These are phyloP conservation scores for Andrographis paniculata DNA, from an alignment of 305 asterid species.

Conservation along the genomic window DNA sequence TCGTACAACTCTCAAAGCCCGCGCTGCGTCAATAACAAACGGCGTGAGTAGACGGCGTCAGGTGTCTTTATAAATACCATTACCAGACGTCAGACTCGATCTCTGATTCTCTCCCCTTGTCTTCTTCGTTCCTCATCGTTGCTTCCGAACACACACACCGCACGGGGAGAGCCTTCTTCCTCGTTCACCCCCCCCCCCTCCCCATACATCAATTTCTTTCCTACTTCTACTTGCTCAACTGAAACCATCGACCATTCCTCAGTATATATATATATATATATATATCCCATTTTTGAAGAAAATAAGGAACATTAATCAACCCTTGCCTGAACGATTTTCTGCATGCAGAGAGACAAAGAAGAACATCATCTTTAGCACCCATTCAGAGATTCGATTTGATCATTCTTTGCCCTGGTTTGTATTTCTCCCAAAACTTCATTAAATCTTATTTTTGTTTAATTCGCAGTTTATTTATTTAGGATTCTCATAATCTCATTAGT, in stretches of 20 bases:
- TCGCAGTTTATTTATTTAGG: no score
- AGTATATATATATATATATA: not conserved
- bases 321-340: conserved; percentile 15
- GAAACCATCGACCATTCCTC: conserved; percentile 18
- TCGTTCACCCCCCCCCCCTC: conserved; percentile 2
- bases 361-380: not conserved
- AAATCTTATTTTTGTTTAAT: no score
- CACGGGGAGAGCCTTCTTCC: not conserved
- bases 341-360: not conserved
- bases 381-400: not conserved
- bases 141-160: conserved; percentile 21
- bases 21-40: conserved; percentile 40
- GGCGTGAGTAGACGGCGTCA: conserved; percentile 49
- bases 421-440: not conserved
- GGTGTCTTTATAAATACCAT: conserved; percentile 45
- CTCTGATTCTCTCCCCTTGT: conserved; percentile 44
- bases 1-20: conserved; percentile 27
- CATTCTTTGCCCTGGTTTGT: not conserved
- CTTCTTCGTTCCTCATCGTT: conserved; percentile 24
- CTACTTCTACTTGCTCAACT: not conserved
- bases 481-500: not conserved
- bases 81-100: conserved; percentile 19
- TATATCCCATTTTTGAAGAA: conserved; percentile 8
- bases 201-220: conserved; percentile 1
- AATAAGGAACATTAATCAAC: conserved; percentile 3